Percentiles rank a stretch among this genome's conserved stretches.
phyloP scores from a whole-genome alignment of 2,329 filamentous ascomycete genomes.

The Cladosporium sp. region DNA sequence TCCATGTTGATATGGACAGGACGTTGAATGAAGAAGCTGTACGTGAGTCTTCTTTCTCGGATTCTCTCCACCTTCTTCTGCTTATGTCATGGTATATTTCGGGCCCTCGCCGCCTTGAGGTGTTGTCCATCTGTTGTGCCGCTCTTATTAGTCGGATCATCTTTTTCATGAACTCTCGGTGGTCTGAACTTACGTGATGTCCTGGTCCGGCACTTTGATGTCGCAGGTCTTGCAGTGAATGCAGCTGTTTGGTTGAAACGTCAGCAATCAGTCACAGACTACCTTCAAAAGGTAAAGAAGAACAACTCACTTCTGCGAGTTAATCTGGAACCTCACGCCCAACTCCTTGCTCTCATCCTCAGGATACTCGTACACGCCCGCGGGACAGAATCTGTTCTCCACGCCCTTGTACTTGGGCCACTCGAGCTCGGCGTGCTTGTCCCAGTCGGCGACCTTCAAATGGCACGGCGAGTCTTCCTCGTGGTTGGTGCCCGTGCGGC shows the following conservation, averaged over 20 bases:
- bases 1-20: no score
- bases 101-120: constrained; percentile 79
- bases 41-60: no score
- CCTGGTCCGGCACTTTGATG: constrained; percentile 94
- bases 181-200: constrained; percentile 70
- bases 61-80: no score
- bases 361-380: constrained; percentile 96
- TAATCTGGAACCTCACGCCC: constrained; percentile 96
- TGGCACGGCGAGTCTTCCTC: constrained; percentile 98
- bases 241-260: constrained; percentile 57
- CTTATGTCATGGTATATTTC: constrained; percentile 58
- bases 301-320: constrained; percentile 76
- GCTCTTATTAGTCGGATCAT: no score
- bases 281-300: constrained; percentile 41
- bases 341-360: constrained; percentile 83
- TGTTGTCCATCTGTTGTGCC: constrained; percentile 60
- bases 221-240: constrained; percentile 99
- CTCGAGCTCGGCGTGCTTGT: constrained; percentile 75
- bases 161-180: no score
- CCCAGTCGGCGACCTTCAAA: constrained; percentile 92
- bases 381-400: constrained; percentile 95
- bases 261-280: no score
- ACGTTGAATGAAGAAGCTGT: no score
- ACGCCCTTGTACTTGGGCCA: constrained; percentile 88
- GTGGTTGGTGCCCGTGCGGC: constrained; percentile 93